Percentiles rank a stretch among this genome's conserved stretches.
Evolutionary conservation across 495 filamentous ascomycete genomes (phyloP).

Genomic region (Barbatosphaeria neglecta): DNA sequence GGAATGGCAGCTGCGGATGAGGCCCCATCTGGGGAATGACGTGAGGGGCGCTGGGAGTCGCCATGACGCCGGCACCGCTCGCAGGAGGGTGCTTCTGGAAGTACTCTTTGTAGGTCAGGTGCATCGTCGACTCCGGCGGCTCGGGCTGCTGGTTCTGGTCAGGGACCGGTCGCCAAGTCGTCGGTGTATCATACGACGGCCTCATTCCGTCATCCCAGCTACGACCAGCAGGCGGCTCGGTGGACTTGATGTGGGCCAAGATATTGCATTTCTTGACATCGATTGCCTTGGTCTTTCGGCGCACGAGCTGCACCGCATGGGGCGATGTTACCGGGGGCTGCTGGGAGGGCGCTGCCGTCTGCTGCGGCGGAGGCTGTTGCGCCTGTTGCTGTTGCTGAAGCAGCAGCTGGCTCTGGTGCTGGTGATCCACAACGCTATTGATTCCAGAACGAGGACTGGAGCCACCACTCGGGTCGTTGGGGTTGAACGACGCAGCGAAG

Average conservation of each 20-base stretch:
- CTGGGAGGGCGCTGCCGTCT: no score
- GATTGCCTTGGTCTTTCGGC: conserved; percentile 52
- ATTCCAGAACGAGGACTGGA: conserved; percentile 53
- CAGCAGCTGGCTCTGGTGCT: no score
- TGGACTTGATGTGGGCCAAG: conserved; percentile 56
- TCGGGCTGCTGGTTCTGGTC: conserved; percentile 50
- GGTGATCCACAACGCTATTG: conserved; percentile 31
- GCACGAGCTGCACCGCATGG: conserved; percentile 39
- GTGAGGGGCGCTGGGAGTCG: conserved; percentile 54
- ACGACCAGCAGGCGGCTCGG: conserved; percentile 59
- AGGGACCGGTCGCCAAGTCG: conserved; percentile 61
- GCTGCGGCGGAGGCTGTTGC: no score
- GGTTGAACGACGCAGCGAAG: conserved; percentile 66
- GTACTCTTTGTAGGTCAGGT: conserved; percentile 55
- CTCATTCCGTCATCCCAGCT: conserved; percentile 55
- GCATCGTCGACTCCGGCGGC: conserved; percentile 47
- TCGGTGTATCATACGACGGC: conserved; percentile 63
- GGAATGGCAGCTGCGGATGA: conserved; percentile 67
- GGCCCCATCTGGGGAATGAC: conserved; percentile 50
- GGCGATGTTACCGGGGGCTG: conserved; percentile 38
- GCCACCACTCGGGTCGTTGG: conserved; percentile 49
- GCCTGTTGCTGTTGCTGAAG: no score
- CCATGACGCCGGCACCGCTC: conserved; percentile 39
- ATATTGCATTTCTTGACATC: conserved; percentile 43
- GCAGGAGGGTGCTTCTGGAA: conserved; percentile 52